Conservation (phyloP, 2,329 filamentous ascomycete genomes). For the Myriosclerotinia duriaeana region DNA sequence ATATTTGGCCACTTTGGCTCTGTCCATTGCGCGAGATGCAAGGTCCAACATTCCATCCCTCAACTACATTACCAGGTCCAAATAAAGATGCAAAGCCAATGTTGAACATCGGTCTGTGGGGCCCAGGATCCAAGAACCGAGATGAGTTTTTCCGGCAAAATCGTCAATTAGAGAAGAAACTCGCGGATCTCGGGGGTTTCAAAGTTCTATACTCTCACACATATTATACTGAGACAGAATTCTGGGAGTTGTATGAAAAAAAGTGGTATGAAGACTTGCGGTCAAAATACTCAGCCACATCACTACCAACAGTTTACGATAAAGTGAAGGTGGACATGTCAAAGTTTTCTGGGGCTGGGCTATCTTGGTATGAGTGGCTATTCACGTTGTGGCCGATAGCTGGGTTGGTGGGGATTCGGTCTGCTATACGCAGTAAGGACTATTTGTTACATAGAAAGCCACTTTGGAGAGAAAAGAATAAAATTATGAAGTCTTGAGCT, state of each 20-base stretch:
- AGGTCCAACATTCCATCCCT: background rate
- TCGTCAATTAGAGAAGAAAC: conserved; percentile 1
- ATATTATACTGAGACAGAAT: conserved; percentile 4
- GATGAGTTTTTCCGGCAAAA: background rate
- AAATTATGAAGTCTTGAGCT: background rate
- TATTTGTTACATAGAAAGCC: background rate
- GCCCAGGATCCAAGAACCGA: background rate
- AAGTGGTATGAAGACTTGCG: background rate
- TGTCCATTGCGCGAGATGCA: background rate
- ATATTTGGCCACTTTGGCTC: conserved; percentile 3
- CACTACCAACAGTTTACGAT: background rate
- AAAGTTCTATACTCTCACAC: conserved; percentile 1
- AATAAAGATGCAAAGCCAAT: background rate
- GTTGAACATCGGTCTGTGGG: conserved; percentile 3
- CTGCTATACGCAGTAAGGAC: background rate
- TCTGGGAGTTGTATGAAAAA: background rate
- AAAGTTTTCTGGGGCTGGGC: background rate
- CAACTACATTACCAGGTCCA: background rate
- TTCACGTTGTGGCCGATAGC: background rate
- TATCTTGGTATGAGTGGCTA: conserved; percentile 9
- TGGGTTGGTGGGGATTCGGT: background rate
- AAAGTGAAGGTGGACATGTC: conserved; percentile 3
- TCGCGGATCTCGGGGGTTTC: background rate
- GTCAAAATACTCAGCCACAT: background rate
- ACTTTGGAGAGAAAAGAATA: background rate